phyloP scores from a whole-genome alignment of 1,284 basidiomycete genomes.

The Xerocomus cyaneibrunnescens region DNA sequence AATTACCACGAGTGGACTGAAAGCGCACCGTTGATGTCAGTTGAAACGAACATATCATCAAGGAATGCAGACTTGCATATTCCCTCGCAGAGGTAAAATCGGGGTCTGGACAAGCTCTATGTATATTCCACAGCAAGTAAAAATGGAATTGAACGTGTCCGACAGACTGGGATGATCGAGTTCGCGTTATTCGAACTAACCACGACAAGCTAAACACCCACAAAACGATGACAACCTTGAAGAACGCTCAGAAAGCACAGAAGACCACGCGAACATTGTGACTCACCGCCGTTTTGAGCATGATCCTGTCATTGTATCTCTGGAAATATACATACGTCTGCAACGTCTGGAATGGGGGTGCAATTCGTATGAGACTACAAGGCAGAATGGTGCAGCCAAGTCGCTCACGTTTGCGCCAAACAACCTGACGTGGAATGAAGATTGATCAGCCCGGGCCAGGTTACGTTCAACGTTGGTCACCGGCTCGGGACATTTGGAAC shows the following conservation, averaged over 20 bases:
- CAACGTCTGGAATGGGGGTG: conserved; percentile 3
- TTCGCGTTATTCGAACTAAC: neutral
- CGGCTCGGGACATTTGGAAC: neutral
- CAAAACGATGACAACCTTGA: conserved; percentile 12
- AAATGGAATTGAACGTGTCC: conserved; percentile 14
- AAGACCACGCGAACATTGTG: too few relatives aligned
- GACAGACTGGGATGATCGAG: conserved; percentile 5
- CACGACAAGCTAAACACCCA: neutral
- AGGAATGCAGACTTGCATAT: conserved; percentile 5
- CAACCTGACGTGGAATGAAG: neutral
- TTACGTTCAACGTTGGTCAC: neutral
- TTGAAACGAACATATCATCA: neutral
- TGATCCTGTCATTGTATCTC: conserved; percentile 3
- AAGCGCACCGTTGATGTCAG: neutral
- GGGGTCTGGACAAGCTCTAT: conserved; percentile 7
- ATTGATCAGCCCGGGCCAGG: too few relatives aligned
- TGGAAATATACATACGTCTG: conserved; percentile 15
- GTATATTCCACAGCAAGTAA: conserved; percentile 15
- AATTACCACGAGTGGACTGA: conserved; percentile 17
- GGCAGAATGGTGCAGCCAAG: too few relatives aligned
- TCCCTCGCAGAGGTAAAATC: neutral
- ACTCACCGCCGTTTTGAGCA: conserved; percentile 14
- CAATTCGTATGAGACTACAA: neutral
- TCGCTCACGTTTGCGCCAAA: conserved; percentile 16
- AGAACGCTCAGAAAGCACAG: neutral